Percentiles rank a stretch among this genome's conserved stretches.
Evolutionary conservation across 2,329 filamentous ascomycete species (phyloP).

Genomic region (Aquanectria penicillioides): DNA sequence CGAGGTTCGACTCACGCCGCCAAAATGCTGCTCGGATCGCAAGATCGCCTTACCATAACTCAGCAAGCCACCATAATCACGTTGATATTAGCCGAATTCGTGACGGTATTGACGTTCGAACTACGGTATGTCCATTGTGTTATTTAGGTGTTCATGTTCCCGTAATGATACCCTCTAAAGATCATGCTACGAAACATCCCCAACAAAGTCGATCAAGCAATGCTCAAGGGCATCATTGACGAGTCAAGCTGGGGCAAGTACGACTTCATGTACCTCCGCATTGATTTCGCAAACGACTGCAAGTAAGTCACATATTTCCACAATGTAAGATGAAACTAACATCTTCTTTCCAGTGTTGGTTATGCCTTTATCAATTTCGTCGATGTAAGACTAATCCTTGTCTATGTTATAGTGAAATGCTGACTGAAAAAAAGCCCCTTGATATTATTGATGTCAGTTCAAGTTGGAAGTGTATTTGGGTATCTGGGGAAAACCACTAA

Average conservation of each 20-base stretch:
- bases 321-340: constrained; percentile 35
- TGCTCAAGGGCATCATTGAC: constrained; percentile 84
- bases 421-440: constrained; percentile 66
- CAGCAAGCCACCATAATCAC: constrained; percentile 66
- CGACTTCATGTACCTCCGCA: constrained; percentile 95
- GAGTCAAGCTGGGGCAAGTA: constrained; percentile 83
- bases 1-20: constrained; percentile 55
- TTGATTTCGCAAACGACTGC: constrained; percentile 86
- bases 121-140: constrained; percentile 70
- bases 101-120: constrained; percentile 77
- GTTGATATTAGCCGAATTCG: constrained; percentile 70
- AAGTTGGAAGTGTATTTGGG: no score
- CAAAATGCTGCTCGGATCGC: constrained; percentile 60
- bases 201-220: constrained; percentile 83
- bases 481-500: constrained; percentile 27
- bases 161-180: constrained; percentile 51
- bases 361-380: constrained; percentile 98
- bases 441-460: constrained; percentile 75
- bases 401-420: constrained; percentile 23
- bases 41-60: constrained; percentile 58
- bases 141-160: not conserved
- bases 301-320: constrained; percentile 66
- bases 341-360: constrained; percentile 73
- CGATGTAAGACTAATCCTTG: constrained; percentile 66
- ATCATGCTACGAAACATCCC: constrained; percentile 97